phyloP scores from a whole-genome alignment of 2,329 filamentous ascomycete genomes.

The Colletotrichum sp. region DNA sequence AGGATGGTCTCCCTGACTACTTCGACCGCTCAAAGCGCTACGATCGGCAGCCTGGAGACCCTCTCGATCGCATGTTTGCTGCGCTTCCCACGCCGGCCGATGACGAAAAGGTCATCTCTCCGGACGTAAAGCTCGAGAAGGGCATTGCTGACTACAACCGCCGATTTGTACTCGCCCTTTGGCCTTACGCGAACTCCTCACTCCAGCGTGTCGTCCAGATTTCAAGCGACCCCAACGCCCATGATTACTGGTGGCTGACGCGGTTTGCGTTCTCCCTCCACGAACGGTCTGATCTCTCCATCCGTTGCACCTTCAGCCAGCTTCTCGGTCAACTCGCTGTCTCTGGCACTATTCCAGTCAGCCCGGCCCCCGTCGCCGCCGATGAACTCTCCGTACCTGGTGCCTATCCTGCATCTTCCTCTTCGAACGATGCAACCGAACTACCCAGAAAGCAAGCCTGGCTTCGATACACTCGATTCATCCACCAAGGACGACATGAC shows the following conservation, averaged over 20 bases:
- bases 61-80: constrained; percentile 3
- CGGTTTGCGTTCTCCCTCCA: constrained; percentile 14
- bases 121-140: neutral
- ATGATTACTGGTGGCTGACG: constrained; percentile 8
- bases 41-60: constrained; percentile 6
- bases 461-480: constrained; percentile 9
- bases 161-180: constrained; percentile 6
- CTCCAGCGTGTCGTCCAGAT: neutral
- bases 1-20: neutral
- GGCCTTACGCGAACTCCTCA: constrained; percentile 18
- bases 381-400: neutral
- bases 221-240: neutral
- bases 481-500: constrained; percentile 11
- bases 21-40: constrained; percentile 3
- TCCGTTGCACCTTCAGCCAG: constrained; percentile 17
- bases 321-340: neutral
- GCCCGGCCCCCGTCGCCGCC: neutral
- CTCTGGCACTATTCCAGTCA: neutral
- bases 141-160: neutral
- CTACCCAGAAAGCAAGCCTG: neutral
- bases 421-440: neutral
- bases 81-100: neutral
- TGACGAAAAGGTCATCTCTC: neutral
- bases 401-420: neutral
- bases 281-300: neutral